These are phyloP conservation scores for Typha latifolia DNA, from an alignment of 176 grass and related monocot species.

Conservation along the genomic window DNA sequence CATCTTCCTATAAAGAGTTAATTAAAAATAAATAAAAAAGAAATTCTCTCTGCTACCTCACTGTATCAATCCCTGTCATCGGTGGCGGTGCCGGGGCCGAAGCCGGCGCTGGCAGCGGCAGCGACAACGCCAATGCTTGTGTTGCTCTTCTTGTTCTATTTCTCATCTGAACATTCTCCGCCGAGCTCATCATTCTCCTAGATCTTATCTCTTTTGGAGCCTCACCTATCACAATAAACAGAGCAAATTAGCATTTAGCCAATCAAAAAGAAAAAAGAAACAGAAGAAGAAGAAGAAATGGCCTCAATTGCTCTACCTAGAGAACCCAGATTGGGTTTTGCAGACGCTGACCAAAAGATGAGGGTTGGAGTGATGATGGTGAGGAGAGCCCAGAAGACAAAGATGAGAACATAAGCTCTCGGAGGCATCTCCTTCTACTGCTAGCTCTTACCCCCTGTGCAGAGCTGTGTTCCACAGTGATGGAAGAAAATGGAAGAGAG, in stretches of 20 bases:
- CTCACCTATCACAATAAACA: constrained; percentile 8
- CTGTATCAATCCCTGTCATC: constrained; percentile 8
- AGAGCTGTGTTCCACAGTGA: background rate
- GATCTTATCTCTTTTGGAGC: constrained; percentile 18
- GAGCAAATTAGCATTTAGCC: too few relatives aligned
- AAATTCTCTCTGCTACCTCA: constrained; percentile 7
- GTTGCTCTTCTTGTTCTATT: constrained; percentile 18
- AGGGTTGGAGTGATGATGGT: constrained; percentile 37
- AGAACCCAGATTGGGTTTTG: constrained; percentile 19
- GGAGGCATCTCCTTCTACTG: constrained; percentile 22
- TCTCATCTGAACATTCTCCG: constrained; percentile 6
- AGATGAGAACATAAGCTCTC: constrained; percentile 39
- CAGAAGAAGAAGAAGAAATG: background rate
- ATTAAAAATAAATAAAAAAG: background rate
- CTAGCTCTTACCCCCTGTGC: too few relatives aligned
- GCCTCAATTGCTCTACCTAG: background rate
- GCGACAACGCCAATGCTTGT: background rate
- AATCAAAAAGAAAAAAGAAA: background rate
- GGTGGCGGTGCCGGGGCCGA: constrained; percentile 23
- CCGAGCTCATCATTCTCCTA: constrained; percentile 33
- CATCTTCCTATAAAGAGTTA: background rate
- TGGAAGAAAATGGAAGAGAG: background rate
- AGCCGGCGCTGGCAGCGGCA: constrained; percentile 11
- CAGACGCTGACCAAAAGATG: constrained; percentile 34
- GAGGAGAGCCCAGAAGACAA: constrained; percentile 38